Evolutionary conservation across 2,329 filamentous ascomycete genomes (phyloP), one percentile per base, ranked within the genome.

Genomic region (Phaeosphaeria sp.): DNA sequence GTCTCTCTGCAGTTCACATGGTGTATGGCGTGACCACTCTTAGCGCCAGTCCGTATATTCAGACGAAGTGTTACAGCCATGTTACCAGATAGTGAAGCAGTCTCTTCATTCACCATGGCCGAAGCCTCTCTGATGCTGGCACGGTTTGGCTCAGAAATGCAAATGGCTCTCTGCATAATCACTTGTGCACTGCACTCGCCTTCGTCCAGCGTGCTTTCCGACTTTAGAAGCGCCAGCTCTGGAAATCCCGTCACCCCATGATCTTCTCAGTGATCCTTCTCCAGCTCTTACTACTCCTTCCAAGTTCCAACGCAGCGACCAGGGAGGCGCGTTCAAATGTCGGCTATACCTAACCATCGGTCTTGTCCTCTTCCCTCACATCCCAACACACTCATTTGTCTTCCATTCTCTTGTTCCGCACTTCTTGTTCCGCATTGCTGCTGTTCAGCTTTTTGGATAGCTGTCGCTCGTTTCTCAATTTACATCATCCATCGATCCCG

Each of bases 371-470:
- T 58, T 46, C 53, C 44, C 39, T 62, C 49, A 57, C 62, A 52
- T 50, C 65, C 66, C 67, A 68, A 6, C 30, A 72, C 73, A 74
- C 72, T 76, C 73, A 72, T 75, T 76, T 66, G 72, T 73, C 70
- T 72, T 59, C 69, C 70, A 69, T 75, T 68, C 74, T 75, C 67
- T 74, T 74, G 66, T 67, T 68, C 60, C 59, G 44, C 39, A 55
- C 48, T 61, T 72, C 71, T 75, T 76, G 71, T 74, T 76, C 72
- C 68, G 59, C 71, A 74, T 74, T 73, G 72, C 73, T 75, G 71
- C 64, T 63, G 56, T 68, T 67, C 68, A 57, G 68, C 72, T 72
- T 67, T 66, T 76, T 77, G 74, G 73, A 76, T 77, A 77, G 72
- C 71, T 69, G 68, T 65, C 69, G 60, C 66, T 73, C 68, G 67